Evolutionary conservation across 2,329 filamentous ascomycete species (phyloP).

Genomic region (Penicillium brevicompactum): DNA sequence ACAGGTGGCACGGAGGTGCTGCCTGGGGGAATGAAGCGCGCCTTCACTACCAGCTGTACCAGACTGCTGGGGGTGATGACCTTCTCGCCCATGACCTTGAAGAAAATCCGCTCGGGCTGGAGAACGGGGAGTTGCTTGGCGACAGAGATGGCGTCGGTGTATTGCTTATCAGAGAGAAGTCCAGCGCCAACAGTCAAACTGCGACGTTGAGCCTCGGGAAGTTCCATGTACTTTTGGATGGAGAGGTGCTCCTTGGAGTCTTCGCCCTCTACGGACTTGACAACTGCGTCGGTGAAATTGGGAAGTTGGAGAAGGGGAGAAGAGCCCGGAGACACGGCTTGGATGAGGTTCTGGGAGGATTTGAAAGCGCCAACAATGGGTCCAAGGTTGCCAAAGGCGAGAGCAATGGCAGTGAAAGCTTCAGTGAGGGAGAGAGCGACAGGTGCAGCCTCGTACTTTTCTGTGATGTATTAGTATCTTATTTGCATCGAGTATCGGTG

Average conservation of each 20-base stretch:
- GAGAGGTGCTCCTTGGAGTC: slow-evolving; percentile 71
- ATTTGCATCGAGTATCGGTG: neutral
- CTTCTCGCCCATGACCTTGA: slow-evolving; percentile 96
- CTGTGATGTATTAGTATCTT: slow-evolving; percentile 34
- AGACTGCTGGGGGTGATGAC: slow-evolving; percentile 89
- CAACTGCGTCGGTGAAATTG: slow-evolving; percentile 69
- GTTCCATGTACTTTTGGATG: slow-evolving; percentile 85
- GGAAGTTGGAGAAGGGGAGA: slow-evolving; percentile 92
- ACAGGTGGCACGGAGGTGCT: slow-evolving; percentile 72
- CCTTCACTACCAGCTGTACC: slow-evolving; percentile 93
- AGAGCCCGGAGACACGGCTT: slow-evolving; percentile 79
- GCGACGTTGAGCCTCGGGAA: slow-evolving; percentile 74
- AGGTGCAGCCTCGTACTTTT: slow-evolving; percentile 88
- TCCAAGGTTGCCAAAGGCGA: slow-evolving; percentile 81
- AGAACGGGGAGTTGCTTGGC: slow-evolving; percentile 83
- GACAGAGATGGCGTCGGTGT: slow-evolving; percentile 72
- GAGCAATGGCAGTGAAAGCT: slow-evolving; percentile 80
- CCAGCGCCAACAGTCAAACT: slow-evolving; percentile 68
- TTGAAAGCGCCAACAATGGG: slow-evolving; percentile 82
- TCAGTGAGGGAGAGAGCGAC: slow-evolving; percentile 83
- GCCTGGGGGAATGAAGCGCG: slow-evolving; percentile 87
- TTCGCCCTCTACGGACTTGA: slow-evolving; percentile 55
- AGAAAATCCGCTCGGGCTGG: slow-evolving; percentile 88
- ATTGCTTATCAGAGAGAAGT: slow-evolving; percentile 75
- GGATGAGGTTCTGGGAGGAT: slow-evolving; percentile 82